These are phyloP conservation scores for Parafenestella ontariensis DNA, from an alignment of 2,329 filamentous ascomycete genomes.

Conservation along the genomic window DNA sequence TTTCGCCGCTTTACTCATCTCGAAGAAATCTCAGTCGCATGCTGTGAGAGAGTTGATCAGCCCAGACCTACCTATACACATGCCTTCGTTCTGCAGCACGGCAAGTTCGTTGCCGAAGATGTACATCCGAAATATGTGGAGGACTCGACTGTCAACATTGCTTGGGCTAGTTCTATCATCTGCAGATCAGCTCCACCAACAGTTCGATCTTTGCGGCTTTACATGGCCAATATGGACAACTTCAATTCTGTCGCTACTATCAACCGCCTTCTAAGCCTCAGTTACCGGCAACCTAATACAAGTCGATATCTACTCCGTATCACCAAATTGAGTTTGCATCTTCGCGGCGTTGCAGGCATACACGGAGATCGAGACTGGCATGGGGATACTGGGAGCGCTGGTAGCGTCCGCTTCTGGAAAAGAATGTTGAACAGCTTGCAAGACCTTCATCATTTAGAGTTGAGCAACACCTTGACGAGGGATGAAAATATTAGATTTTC, in stretches of 20 bases:
- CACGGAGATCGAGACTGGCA: slow-evolving; percentile 13
- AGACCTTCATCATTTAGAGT: slow-evolving; percentile 10
- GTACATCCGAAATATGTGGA: slow-evolving; percentile 10
- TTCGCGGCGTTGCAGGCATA: slow-evolving; percentile 14
- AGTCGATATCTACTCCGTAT: background rate
- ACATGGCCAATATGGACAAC: slow-evolving; percentile 19
- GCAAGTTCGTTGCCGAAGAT: slow-evolving; percentile 3
- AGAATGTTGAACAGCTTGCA: slow-evolving; percentile 1
- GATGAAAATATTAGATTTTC: slow-evolving; percentile 4
- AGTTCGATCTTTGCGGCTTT: slow-evolving; percentile 11
- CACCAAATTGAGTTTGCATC: slow-evolving; percentile 5
- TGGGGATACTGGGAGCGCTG: slow-evolving; percentile 15
- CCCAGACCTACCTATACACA: slow-evolving; percentile 14
- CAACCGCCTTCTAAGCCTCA: slow-evolving; percentile 15
- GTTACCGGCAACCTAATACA: background rate
- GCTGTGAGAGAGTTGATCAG: slow-evolving; percentile 14
- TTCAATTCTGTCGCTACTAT: slow-evolving; percentile 19
- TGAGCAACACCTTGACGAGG: background rate
- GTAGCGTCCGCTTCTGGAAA: slow-evolving; percentile 13
- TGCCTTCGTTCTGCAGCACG: slow-evolving; percentile 12
- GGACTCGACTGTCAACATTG: slow-evolving; percentile 16
- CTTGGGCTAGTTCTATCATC: slow-evolving; percentile 19
- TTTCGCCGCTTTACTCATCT: slow-evolving; percentile 12
- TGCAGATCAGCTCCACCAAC: background rate
- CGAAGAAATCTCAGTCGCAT: slow-evolving; percentile 13